Base-by-base conservation (phyloP, 371 early-diverging fungal genomes). In the Nematocida sp. region DNA sequence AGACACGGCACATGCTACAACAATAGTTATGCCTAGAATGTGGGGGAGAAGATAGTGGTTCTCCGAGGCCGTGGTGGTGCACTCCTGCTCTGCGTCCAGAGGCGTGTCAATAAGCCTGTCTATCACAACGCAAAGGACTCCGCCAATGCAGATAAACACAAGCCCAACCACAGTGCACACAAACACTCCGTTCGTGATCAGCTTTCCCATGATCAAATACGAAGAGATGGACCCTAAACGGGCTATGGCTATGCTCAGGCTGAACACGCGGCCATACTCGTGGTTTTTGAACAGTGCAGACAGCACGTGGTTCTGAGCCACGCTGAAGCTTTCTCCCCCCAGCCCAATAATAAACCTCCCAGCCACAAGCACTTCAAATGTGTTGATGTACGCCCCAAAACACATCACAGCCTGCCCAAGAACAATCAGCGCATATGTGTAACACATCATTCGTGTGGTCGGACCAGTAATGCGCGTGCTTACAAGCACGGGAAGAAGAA, bases 301-400 rank as follows among this genome's bases (percentile, higher is more conserved):
- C 13, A 86, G 85, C 45, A 87, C 81, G 46, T 84, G 85, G 25
- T 86, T 80, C 57, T 86, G 85, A 1, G 85, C 85, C 11, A 88
- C 87, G 67, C 87, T 87, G 43, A 88, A 84, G 43, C 85, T 84
- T 66, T 88, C 89, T 25, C 88, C 88, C 1, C 89, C 90, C 2
- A 89, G 80, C 15, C 89, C 90, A 79, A 87, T 86, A 2, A 88
- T 48, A 29, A 87, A 63, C 4, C 89, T 83, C 17, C 89, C 90
- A 15, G 84, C 45, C 2, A 87, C 60, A 85, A 88, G 86, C 0
- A 83, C 32, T 54, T 70, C 58, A 63, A 87, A 86, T 51, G 23
- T 67, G n/a, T 81, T 77, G 11, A 45, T 27, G 36, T 65, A 54
- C 1, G 87, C 67, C 0, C 88, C 90, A 2, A 82, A 43, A 8